Conservation (phyloP, 2,329 filamentous ascomycete species). For the Sporothrix dimorphospora region DNA sequence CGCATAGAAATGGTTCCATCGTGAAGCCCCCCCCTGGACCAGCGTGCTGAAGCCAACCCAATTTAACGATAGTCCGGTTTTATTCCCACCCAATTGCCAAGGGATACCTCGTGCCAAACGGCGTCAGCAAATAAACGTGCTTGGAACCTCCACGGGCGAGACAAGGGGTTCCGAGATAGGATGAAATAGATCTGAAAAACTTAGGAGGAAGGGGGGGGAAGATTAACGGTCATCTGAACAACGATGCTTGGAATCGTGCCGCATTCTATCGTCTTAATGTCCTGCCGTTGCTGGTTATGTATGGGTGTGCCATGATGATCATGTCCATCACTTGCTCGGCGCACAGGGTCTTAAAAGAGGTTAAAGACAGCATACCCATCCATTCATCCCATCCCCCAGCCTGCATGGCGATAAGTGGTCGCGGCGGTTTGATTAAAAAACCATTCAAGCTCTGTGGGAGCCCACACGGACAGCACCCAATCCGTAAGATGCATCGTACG, state of each 20-base stretch:
- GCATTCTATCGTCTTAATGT: neutral
- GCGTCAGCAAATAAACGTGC: slow-evolving; percentile 23
- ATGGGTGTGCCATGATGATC: neutral
- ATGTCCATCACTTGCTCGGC: neutral
- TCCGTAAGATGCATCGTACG: neutral
- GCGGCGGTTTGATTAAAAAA: neutral
- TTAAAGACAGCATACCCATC: neutral
- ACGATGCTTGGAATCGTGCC: slow-evolving; percentile 2
- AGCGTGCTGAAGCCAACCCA: slow-evolving; percentile 1
- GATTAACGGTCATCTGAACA: slow-evolving; percentile 1
- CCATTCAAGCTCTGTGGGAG: neutral
- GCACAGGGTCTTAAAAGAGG: neutral
- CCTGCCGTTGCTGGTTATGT: neutral
- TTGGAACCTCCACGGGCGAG: slow-evolving; percentile 20
- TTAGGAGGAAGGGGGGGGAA: neutral
- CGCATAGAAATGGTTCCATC: slow-evolving; percentile 1
- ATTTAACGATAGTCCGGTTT: neutral
- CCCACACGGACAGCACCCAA: neutral
- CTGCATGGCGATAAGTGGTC: neutral
- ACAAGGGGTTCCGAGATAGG: slow-evolving; percentile 6
- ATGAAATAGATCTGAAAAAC: neutral
- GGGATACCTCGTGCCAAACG: neutral
- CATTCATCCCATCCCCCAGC: slow-evolving; percentile 5
- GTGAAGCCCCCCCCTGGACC: neutral
- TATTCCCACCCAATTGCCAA: neutral